A percentile compares a stretch with the other conserved stretches of the same genome.
phyloP scores from a whole-genome alignment of 2,329 filamentous ascomycete genomes.

The Fonsecaea pedrosoi region DNA sequence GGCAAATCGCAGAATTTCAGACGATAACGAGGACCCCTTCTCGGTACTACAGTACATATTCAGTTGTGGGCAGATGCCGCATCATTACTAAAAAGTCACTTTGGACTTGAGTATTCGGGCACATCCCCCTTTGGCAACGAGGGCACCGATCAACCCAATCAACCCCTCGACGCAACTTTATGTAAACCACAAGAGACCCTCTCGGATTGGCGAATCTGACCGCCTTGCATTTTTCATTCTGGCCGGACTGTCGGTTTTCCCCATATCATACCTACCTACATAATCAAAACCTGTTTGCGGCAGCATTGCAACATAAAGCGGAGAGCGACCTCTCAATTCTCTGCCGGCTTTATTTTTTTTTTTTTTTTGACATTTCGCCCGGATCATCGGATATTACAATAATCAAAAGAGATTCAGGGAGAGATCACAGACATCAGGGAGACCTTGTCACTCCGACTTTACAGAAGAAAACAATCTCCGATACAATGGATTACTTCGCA shows the following conservation, averaged over 20 bases:
- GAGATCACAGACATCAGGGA: background rate
- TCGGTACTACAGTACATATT: too few relatives aligned
- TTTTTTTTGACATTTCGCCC: background rate
- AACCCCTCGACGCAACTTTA: background rate
- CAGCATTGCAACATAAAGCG: constrained; percentile 3
- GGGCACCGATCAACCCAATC: constrained; percentile 2
- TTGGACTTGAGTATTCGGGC: background rate
- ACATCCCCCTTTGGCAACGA: background rate
- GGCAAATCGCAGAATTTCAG: background rate
- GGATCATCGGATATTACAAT: background rate
- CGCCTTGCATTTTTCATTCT: background rate
- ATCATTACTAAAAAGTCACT: background rate
- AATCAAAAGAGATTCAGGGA: background rate
- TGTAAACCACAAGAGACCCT: background rate
- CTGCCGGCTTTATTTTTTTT: background rate
- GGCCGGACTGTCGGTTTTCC: background rate
- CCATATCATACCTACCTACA: background rate
- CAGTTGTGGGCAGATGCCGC: background rate
- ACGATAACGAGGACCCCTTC: too few relatives aligned
- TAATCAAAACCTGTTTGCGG: background rate
- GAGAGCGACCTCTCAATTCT: background rate
- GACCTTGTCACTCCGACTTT: too few relatives aligned
- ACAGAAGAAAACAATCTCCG: background rate
- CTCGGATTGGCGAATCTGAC: background rate
- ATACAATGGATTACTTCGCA: constrained; percentile 16